Base-by-base conservation (phyloP, 352 stramenopile species). In the Elongisporangium undulatum region DNA sequence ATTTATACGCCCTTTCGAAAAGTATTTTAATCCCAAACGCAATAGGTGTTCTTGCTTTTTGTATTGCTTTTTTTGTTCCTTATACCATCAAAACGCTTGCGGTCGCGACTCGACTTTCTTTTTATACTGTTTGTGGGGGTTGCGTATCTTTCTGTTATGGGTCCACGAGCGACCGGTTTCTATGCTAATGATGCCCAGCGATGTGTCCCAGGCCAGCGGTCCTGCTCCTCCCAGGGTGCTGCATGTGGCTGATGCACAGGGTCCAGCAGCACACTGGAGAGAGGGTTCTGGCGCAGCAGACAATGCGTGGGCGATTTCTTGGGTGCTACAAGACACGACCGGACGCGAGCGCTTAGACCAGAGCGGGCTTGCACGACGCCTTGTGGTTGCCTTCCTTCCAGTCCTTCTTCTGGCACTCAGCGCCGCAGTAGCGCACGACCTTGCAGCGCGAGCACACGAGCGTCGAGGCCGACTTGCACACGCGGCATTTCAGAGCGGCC, bases 391-490 rank as follows among this genome's bases (percentile, higher is more conserved):
- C 68, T 41, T 41, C 29, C 76, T 93, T 93, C 87, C 87, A 96
- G 77, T 94, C 84, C 65, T 94, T 83, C 71, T 92, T 93, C 69
- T 96, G 87, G 79, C 87, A 96, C 17, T 92, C 82, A 20, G 82
- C 77, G 23, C 79, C 84, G 59, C 87, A 96, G 82, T 96, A 96
- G 60, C 87, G 85, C 60, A 92, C 83, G 52, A 64, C 63, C 74
- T 94, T 92, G 83, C 87, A 96, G 67, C 85, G 87, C 61, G 83
- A 91, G 79, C 87, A 96, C 64, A 92, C 80, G 50, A 92, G 74
- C 63, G 57, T 92, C 39, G 86, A 83, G 15, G 75, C 53, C n/a
- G 68, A 64, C 73, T 92, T 91, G 76, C 86, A 93, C 69, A 91
- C 84, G 55, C 77, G 84, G 79, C 84, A 93, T 49, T 72, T 77